Percentiles rank a stretch among this genome's conserved stretches.
Conservation (phyloP, 768 basidiomycete genomes). For the Pulveroboletus sp. region DNA sequence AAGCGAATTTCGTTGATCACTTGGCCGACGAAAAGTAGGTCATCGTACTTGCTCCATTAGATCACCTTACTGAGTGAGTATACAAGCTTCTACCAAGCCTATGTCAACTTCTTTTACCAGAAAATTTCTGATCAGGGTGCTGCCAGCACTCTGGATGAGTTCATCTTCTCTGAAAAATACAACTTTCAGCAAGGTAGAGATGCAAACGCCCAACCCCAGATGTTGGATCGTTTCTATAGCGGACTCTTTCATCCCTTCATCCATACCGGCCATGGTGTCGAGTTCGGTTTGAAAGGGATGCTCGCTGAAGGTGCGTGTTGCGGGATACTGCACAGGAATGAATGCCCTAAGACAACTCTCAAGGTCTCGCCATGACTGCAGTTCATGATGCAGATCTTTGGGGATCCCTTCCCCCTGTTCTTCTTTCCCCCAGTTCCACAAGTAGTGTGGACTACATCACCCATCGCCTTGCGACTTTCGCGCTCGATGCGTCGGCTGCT, state of each 20-base stretch:
- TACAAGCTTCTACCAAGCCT: constrained; percentile 25
- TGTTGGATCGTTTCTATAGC: constrained; percentile 47
- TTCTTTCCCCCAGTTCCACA: constrained; percentile 3
- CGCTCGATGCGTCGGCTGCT: background rate
- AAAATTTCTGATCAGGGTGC: constrained; percentile 17
- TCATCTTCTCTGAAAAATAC: constrained; percentile 30
- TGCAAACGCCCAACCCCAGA: constrained; percentile 36
- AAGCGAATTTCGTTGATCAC: constrained; percentile 21
- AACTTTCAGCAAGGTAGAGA: constrained; percentile 18
- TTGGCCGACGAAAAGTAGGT: constrained; percentile 26
- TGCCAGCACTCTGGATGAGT: constrained; percentile 18
- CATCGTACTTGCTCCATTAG: background rate
- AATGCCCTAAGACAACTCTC: background rate
- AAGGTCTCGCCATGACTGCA: constrained; percentile 25
- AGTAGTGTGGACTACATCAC: constrained; percentile 1
- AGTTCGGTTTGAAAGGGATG: constrained; percentile 60
- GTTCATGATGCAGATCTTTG: constrained; percentile 30
- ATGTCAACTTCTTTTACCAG: constrained; percentile 24
- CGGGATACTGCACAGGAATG: background rate
- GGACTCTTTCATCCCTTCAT: constrained; percentile 61
- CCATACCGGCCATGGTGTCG: constrained; percentile 55
- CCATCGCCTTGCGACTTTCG: constrained; percentile 3
- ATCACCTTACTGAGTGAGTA: background rate
- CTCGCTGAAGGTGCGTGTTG: constrained; percentile 49
- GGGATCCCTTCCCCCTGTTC: constrained; percentile 28